Evolutionary conservation across 768 basidiomycete genomes (phyloP), one percentile per base, ranked within the genome.

Genomic region (Rhizopogon vulgaris): DNA sequence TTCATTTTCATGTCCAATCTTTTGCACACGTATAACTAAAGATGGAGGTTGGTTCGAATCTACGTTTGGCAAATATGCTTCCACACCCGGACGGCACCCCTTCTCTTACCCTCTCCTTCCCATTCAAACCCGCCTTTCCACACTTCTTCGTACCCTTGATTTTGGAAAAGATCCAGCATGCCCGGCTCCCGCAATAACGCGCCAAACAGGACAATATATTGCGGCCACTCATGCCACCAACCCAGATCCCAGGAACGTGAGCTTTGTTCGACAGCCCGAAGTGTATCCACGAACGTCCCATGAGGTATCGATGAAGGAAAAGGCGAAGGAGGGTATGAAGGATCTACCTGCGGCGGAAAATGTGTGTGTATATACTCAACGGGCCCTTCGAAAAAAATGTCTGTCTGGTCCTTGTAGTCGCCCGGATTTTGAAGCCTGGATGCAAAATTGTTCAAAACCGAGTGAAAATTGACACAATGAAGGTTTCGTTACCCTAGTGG

Each of bases 181-280:
- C 75, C 79, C 8, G 72, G 66, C 47, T 78, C 69, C 5, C 73
- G 66, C 39, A 95, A 71, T 41, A 98, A 70, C n/a, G 77, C 77
- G 4, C 90, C 91, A 62, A 98, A 98, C 48, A 94, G 71, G 3
- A 92, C 79, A 14, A 98, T 60, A 66, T 93, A 82, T 40, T 75
- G 78, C 0, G 95, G 93, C 89, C 90, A 94, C 54, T 80, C 71
- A 55, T 94, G 88, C 49, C 49, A 61, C 83, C 89, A 90, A 0
- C 63, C 62, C 28, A 69, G 58, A 47, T 62, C 59, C 56, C 58
- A 63, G 6, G 61, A 57, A 3, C 52, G 48, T 0, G 52, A 56
- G 9, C 47, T 53, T 2, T 3, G 38, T 12, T 72, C 74, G 49
- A 77, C 71, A 6, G 50, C 52, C 38, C 34, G 54, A 25, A 65